These are phyloP conservation scores for Delphinella strobiligena DNA, from an alignment of 2,329 filamentous ascomycete genomes.

Conservation along the genomic window DNA sequence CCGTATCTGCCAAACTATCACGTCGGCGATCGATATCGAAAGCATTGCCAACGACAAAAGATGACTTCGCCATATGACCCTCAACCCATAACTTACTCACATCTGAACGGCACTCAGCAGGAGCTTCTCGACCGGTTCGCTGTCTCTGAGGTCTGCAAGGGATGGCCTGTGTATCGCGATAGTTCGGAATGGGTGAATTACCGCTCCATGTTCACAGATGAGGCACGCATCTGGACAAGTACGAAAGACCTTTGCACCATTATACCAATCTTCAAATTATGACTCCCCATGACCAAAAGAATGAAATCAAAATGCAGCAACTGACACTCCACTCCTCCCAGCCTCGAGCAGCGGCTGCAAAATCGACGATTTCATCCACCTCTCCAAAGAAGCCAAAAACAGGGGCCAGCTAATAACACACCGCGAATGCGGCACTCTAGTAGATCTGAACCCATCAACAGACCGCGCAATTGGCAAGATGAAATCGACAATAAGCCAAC, in stretches of 20 bases:
- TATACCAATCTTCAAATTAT: no score
- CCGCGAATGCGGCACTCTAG: conserved; percentile 29
- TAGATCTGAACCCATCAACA: conserved; percentile 26
- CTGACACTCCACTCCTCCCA: no score
- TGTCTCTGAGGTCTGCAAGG: background rate
- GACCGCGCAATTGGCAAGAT: conserved; percentile 29
- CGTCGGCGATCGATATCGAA: no score
- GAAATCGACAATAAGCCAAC: conserved; percentile 39
- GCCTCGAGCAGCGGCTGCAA: conserved; percentile 36
- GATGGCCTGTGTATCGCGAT: conserved; percentile 18
- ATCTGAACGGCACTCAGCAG: background rate
- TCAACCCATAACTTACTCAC: no score
- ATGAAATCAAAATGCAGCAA: no score
- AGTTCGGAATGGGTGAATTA: conserved; percentile 42
- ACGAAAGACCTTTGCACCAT: no score
- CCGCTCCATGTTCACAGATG: conserved; percentile 31
- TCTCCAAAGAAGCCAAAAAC: conserved; percentile 28
- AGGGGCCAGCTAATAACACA: conserved; percentile 33
- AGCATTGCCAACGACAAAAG: no score
- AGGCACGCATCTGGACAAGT: background rate
- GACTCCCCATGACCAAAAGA: no score
- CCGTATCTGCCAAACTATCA: no score
- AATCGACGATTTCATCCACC: conserved; percentile 28
- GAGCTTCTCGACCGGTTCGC: background rate
- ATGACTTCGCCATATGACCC: no score